Conservation (phyloP, 2,329 filamentous ascomycete species). For the Aureobasidium sp. region DNA sequence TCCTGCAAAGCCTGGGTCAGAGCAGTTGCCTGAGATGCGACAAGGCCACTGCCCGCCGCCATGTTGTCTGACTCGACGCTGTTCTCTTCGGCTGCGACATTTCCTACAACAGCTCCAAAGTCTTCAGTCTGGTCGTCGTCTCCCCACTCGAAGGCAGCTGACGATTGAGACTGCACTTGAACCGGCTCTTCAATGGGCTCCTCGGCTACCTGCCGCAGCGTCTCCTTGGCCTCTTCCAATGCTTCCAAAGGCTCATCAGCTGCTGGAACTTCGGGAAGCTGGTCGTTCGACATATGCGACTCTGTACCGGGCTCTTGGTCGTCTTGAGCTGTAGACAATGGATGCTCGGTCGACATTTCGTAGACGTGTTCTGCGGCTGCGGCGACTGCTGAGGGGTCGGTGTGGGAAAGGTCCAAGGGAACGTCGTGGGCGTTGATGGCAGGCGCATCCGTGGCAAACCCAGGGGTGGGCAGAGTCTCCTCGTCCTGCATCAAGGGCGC, state of each 20-base stretch:
- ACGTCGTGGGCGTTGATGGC: background rate
- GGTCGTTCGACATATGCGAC: background rate
- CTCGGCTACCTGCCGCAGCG: background rate
- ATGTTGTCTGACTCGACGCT: background rate
- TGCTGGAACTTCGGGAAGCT: background rate
- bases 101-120: slow-evolving; percentile 1
- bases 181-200: background rate
- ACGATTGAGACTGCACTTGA: background rate
- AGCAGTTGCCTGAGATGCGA: slow-evolving; percentile 10
- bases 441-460: slow-evolving; percentile 6
- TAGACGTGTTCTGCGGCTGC: background rate
- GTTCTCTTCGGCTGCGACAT: background rate
- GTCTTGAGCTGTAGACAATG: background rate
- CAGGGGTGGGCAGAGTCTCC: slow-evolving; percentile 25
- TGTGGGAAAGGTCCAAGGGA: background rate
- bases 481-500: slow-evolving; percentile 35
- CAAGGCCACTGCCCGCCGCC: slow-evolving; percentile 1
- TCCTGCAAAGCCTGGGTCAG: slow-evolving; percentile 7
- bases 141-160: slow-evolving; percentile 15
- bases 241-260: background rate
- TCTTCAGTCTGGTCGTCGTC: slow-evolving; percentile 14
- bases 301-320: background rate
- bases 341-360: background rate
- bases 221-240: background rate
- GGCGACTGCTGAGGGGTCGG: background rate